Percentiles rank a stretch among this genome's conserved stretches.
phyloP scores from a whole-genome alignment of 2,329 filamentous ascomycete species.

The Neurospora sp. region DNA sequence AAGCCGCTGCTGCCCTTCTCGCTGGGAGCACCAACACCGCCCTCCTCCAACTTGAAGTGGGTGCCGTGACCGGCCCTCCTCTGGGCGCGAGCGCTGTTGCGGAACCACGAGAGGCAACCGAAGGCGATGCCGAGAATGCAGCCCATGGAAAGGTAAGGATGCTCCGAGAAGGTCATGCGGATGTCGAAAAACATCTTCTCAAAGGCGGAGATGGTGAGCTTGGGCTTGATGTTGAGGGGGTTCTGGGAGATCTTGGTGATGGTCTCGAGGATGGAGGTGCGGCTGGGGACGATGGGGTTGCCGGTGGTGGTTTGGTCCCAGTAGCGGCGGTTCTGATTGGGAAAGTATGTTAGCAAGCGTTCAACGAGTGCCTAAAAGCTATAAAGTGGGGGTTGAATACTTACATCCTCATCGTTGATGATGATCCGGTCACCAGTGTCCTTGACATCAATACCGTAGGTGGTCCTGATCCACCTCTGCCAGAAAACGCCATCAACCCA shows the following conservation, averaged over 20 bases:
- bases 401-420: slow-evolving; percentile 94
- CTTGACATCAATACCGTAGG: slow-evolving; percentile 81
- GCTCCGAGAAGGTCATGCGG: slow-evolving; percentile 45
- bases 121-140: slow-evolving; percentile 48
- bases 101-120: slow-evolving; percentile 41
- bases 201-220: slow-evolving; percentile 64
- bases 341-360: slow-evolving; percentile 23
- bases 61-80: slow-evolving; percentile 36
- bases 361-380: background rate
- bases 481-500: slow-evolving; percentile 97
- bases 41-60: slow-evolving; percentile 53
- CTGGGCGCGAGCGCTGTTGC: slow-evolving; percentile 32
- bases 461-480: slow-evolving; percentile 94
- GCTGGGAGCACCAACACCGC: slow-evolving; percentile 22
- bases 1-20: slow-evolving; percentile 47
- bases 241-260: slow-evolving; percentile 59
- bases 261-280: slow-evolving; percentile 85
- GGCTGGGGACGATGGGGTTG: slow-evolving; percentile 78
- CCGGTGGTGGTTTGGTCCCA: slow-evolving; percentile 90
- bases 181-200: slow-evolving; percentile 63
- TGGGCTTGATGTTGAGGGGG: slow-evolving; percentile 62
- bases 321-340: slow-evolving; percentile 71
- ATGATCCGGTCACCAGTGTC: slow-evolving; percentile 78
- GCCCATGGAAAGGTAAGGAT: slow-evolving; percentile 47
- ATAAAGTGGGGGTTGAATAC: slow-evolving; percentile 24